These are phyloP conservation scores for Wallacemonas rigidus DNA, from an alignment of 208 protist genomes.

Conservation along the genomic window DNA sequence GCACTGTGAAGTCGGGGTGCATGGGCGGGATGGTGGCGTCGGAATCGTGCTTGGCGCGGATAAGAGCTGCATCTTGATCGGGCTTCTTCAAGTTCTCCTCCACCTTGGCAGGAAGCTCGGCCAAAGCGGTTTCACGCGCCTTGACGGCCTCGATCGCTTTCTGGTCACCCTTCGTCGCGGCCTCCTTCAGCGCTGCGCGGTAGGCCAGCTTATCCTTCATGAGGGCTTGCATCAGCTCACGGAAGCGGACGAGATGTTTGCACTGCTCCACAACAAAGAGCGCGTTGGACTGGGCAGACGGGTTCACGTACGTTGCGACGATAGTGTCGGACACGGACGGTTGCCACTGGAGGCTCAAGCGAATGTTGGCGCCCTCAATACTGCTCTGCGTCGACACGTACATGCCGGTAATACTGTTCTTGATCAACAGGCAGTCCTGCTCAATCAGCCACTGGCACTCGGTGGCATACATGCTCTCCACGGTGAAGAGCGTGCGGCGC, in stretches of 20 bases:
- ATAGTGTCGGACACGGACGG: conserved; percentile 52
- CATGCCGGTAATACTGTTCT: conserved; percentile 69
- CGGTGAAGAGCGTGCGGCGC: conserved; percentile 54
- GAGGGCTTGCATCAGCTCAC: conserved; percentile 63
- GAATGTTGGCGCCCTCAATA: conserved; percentile 35
- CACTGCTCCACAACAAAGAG: conserved; percentile 55
- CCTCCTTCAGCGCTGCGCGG: conserved; percentile 14
- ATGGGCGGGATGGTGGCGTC: conserved; percentile 9
- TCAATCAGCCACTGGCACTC: conserved; percentile 63
- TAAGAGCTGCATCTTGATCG: conserved; percentile 31
- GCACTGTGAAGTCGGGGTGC: conserved; percentile 27
- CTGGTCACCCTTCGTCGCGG: conserved; percentile 24
- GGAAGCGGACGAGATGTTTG: conserved; percentile 44
- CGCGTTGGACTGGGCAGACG: conserved; percentile 34
- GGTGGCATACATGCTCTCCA: conserved; percentile 61
- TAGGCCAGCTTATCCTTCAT: conserved; percentile 21
- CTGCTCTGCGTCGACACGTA: conserved; percentile 51
- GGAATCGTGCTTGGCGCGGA: conserved; percentile 16
- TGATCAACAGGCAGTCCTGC: conserved; percentile 61
- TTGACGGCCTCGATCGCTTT: conserved; percentile 19
- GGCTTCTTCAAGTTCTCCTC: conserved; percentile 24
- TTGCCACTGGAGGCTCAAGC: conserved; percentile 60
- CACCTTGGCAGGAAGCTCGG: conserved; percentile 9
- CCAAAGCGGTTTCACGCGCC: conserved; percentile 17
- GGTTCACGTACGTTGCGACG: conserved; percentile 28